phyloP scores from a whole-genome alignment of 164 flowering plant genomes.

The Vitis rotundifolia region DNA sequence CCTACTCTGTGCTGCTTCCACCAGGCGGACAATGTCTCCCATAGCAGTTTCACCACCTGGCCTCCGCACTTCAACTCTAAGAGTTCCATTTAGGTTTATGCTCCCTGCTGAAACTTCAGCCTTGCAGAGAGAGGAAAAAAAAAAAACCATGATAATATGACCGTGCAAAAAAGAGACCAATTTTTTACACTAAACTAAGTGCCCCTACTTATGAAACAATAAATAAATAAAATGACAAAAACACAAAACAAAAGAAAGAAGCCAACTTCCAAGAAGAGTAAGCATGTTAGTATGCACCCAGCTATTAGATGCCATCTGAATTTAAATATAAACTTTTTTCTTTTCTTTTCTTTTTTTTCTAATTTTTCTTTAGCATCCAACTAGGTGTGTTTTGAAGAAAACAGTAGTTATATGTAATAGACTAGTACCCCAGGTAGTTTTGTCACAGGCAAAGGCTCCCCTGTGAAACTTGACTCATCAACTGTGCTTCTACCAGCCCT shows the following conservation, averaged over 20 bases:
- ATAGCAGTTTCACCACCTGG: slow-evolving; percentile 96
- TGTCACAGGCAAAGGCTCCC: slow-evolving; percentile 95
- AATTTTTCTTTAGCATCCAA: no score
- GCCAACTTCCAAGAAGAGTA: background rate
- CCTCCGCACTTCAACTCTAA: slow-evolving; percentile 87
- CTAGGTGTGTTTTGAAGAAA: background rate
- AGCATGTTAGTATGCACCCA: background rate
- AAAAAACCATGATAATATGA: background rate
- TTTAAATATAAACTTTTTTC: no score
- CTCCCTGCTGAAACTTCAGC: slow-evolving; percentile 93
- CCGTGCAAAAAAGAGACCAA: background rate
- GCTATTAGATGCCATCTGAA: background rate
- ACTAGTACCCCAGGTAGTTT: slow-evolving; percentile 84
- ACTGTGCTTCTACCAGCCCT: slow-evolving; percentile 93
- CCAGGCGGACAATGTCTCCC: slow-evolving; percentile 90
- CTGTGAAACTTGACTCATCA: slow-evolving; percentile 96
- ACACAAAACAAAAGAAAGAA: background rate
- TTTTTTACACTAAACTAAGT: background rate
- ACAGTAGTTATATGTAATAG: background rate
- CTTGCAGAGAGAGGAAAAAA: slow-evolving; percentile 36
- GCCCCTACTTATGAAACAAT: background rate
- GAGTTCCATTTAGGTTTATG: slow-evolving; percentile 90
- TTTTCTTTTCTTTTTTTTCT: no score
- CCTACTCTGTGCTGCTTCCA: slow-evolving; percentile 95
- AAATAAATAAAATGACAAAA: background rate